Evolutionary conservation across 2,329 filamentous ascomycete genomes (phyloP).

Genomic region (Chaetomium sp.): DNA sequence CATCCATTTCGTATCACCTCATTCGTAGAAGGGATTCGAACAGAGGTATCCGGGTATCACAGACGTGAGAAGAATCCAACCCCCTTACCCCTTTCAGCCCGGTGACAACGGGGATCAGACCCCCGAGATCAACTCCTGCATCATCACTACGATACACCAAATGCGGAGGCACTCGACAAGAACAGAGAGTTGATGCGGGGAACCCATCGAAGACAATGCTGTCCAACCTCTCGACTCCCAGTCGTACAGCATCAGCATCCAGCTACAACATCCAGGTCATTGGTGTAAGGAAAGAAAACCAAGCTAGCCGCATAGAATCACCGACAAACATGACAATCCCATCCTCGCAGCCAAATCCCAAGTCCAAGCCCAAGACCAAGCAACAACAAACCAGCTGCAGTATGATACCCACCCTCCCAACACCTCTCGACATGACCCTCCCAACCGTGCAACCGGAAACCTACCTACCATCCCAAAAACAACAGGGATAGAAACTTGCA

Average conservation of each 20-base stretch:
- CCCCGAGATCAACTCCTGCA: background rate
- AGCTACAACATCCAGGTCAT: background rate
- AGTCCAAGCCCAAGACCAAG: background rate
- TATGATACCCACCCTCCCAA: background rate
- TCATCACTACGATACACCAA: background rate
- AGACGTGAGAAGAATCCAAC: background rate
- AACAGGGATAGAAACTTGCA: too few species aligned
- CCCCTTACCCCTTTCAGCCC: background rate
- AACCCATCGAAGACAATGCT: background rate
- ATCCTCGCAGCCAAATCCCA: background rate
- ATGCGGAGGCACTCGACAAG: background rate
- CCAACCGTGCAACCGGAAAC: background rate
- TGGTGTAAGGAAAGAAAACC: background rate
- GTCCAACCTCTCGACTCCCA: background rate
- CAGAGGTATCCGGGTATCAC: background rate
- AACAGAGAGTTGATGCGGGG: background rate
- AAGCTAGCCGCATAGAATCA: conserved; percentile 1
- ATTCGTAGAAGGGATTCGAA: background rate
- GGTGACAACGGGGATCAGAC: background rate
- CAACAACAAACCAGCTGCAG: background rate
- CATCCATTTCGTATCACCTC: background rate
- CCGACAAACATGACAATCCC: background rate
- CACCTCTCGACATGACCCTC: background rate
- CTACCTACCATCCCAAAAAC: too few species aligned
- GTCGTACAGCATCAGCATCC: background rate